Conservation (phyloP, 1,139 yeast species). For the Kodamaea arcana region DNA sequence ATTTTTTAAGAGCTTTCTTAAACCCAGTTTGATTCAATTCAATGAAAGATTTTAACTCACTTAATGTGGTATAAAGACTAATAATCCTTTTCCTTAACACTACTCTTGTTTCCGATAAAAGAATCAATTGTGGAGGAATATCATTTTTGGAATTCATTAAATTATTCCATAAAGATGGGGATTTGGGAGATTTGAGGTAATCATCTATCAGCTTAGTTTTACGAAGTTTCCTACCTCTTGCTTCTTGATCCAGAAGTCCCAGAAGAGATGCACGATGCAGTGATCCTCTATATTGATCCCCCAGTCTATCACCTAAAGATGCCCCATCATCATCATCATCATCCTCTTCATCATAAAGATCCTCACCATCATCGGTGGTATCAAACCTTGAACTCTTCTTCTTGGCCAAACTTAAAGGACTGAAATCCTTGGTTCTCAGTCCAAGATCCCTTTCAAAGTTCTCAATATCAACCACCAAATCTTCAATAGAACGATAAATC, state of each 20-base stretch:
- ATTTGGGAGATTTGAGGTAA: constrained; percentile 36
- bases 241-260: constrained; percentile 4
- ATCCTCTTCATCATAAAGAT: constrained; percentile 7
- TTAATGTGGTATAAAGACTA: constrained; percentile 54
- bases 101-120: constrained; percentile 44
- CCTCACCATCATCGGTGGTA: constrained; percentile 15
- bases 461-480: constrained; percentile 49
- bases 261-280: constrained; percentile 1
- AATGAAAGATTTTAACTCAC: constrained; percentile 62
- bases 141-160: constrained; percentile 16
- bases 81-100: constrained; percentile 54
- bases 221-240: constrained; percentile 13
- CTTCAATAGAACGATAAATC: constrained; percentile 46
- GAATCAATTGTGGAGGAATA: constrained; percentile 39
- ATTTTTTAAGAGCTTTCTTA: constrained; percentile 63
- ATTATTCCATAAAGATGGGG: constrained; percentile 34
- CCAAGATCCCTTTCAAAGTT: constrained; percentile 36
- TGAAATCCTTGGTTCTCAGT: constrained; percentile 4
- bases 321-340: constrained; percentile 10
- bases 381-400: constrained; percentile 3
- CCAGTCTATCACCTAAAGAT: no score
- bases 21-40: constrained; percentile 68
- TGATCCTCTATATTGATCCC: constrained; percentile 10
- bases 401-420: constrained; percentile 5
- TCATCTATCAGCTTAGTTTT: constrained; percentile 34